Conservation (phyloP, 495 filamentous ascomycete genomes). For the Bacidia gigantensis region DNA sequence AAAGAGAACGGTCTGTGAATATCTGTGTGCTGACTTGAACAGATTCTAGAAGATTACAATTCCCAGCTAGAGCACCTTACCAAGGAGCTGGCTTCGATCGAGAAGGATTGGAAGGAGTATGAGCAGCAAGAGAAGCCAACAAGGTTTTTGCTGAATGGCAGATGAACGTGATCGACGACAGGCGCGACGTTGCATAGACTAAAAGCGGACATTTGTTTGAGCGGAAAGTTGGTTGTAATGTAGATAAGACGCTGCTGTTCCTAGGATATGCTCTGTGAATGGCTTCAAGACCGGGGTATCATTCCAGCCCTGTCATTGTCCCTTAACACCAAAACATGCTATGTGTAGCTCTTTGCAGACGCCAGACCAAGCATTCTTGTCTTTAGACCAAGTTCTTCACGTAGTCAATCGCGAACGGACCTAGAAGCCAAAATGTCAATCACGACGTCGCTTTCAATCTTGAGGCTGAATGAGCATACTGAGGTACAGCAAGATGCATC, state of each 20-base stretch:
- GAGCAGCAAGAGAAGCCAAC: slow-evolving; percentile 11
- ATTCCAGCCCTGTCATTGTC: neutral
- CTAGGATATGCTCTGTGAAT: no score
- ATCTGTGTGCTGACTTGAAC: slow-evolving; percentile 4
- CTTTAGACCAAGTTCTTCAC: slow-evolving; percentile 58
- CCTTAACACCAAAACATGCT: no score
- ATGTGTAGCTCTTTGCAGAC: neutral
- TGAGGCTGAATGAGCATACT: slow-evolving; percentile 40
- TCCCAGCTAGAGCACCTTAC: slow-evolving; percentile 75
- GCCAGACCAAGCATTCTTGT: neutral
- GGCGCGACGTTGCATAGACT: no score
- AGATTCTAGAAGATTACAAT: slow-evolving; percentile 87
- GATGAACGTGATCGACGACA: no score
- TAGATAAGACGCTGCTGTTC: neutral
- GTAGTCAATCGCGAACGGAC: slow-evolving; percentile 72
- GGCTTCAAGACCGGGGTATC: neutral
- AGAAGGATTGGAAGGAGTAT: slow-evolving; percentile 68
- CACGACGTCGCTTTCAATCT: neutral
- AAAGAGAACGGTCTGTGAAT: neutral
- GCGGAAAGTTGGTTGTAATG: neutral
- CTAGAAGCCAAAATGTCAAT: no score
- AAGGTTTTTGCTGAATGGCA: neutral
- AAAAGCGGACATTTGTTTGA: neutral
- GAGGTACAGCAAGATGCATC: slow-evolving; percentile 61
- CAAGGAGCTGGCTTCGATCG: slow-evolving; percentile 63